Evolutionary conservation across 768 basidiomycete genomes (phyloP).

Genomic region (Tephrocybe sp.): DNA sequence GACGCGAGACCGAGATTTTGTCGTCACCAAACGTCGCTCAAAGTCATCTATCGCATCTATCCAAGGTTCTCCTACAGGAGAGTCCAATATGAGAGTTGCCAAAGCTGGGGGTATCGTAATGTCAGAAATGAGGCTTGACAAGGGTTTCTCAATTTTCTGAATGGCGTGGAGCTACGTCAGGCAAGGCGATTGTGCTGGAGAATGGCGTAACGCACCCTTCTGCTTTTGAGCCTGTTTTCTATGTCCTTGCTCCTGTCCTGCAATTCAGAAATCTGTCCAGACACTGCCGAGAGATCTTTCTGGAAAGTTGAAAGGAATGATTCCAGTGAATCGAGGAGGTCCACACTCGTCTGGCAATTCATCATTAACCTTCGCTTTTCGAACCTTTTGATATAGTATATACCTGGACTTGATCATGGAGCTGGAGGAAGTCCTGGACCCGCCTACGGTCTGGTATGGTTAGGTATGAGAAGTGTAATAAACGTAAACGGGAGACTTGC

Average conservation of each 20-base stretch:
- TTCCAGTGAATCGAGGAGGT: slow-evolving; percentile 84
- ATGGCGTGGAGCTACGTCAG: not conserved
- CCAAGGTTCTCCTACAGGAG: slow-evolving; percentile 88
- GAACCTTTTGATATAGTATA: not conserved
- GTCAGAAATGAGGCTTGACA: slow-evolving; percentile 77
- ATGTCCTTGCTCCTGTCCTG: slow-evolving; percentile 91
- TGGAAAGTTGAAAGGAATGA: slow-evolving; percentile 95
- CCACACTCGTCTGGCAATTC: slow-evolving; percentile 71
- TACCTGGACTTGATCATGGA: slow-evolving; percentile 92
- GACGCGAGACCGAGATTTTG: slow-evolving; percentile 76
- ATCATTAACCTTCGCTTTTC: not conserved
- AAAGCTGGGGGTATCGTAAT: slow-evolving; percentile 83
- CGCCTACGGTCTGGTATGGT: slow-evolving; percentile 33
- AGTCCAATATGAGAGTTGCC: slow-evolving; percentile 78
- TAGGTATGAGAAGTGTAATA: not conserved
- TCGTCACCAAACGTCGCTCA: slow-evolving; percentile 67
- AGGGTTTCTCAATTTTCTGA: slow-evolving; percentile 86
- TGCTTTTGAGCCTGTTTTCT: slow-evolving; percentile 79
- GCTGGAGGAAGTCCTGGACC: slow-evolving; percentile 72
- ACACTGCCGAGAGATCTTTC: slow-evolving; percentile 89
- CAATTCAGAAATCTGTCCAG: slow-evolving; percentile 93
- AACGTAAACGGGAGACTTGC: slow-evolving; percentile 25
- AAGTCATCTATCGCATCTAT: slow-evolving; percentile 78
- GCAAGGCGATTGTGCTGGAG: not conserved
- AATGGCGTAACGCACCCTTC: slow-evolving; percentile 59